Evolutionary conservation across 805 yeast genomes (phyloP), one percentile per base, ranked within the genome.

Genomic region (Blastobotrys peoriensis): DNA sequence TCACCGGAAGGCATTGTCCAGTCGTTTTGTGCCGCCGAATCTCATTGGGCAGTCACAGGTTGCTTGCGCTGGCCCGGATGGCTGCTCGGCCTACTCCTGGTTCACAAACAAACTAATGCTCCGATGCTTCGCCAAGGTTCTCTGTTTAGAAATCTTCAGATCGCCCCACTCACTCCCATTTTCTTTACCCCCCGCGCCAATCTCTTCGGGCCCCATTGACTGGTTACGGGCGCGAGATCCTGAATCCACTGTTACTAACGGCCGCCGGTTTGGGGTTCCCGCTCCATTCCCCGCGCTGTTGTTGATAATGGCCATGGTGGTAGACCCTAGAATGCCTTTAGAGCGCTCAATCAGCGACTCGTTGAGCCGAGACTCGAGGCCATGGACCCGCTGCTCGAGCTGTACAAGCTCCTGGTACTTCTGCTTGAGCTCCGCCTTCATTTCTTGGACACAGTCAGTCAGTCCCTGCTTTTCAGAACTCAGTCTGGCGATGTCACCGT

Each of bases 281-380:
- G 41, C 33, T 13, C 43, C 36, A 15, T 34, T 38, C 42, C 35
- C 18, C 35, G 19, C 30, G 33, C 23, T 23, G 20, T 33, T 47
- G 44, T 50, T 50, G 25, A 56, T 54, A 19, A 56, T 41, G 4
- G 60, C 53, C 47, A 56, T 43, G 15, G 60, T 48, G 2, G 58
- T 47, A 5, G 60, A 52, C 18, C 59, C 58, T 18, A 58, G 47
- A 33, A 67, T 57, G 4, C 60, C 48, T 41, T 57, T 54, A 15
- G 66, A 53, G 38, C 61, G 58, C 3, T 63, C 67, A 2, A 60
- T 36, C 15, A 56, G 51, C 27, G 64, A 33, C 5, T 57, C 50
- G 19, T 53, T 42, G 28, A 66, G 44, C 37, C 56, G 54, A 2
- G 46, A 44, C 34, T 58, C 53, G 25, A 65, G 52, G 6, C 33